Base-by-base conservation (phyloP, 2,329 filamentous ascomycete species). In the Penicillium brevicompactum region DNA sequence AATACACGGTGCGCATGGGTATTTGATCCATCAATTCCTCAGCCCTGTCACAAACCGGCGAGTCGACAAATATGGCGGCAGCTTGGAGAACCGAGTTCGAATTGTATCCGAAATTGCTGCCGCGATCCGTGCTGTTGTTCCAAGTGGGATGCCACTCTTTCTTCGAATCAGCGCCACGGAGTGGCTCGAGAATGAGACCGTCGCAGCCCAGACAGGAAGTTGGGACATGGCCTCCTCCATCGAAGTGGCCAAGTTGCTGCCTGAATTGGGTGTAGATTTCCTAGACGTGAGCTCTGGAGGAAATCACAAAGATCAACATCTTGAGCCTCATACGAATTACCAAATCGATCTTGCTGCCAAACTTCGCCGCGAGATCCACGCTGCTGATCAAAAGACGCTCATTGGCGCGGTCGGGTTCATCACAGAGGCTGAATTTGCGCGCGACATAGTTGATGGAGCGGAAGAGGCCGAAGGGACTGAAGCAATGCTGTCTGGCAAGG, bases 1-100 rank as follows among this genome's bases (percentile, higher is more conserved):
- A 71, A 83, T 94, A 34, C 90, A 93, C 74, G 83, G 80, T 56
- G 90, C 89, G 0, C 90, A 93, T 67, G 90, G 90, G 1, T 93
- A 92, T 67, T 81, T 94, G 0, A 74, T 92, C 1, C 84, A 87
- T 65, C 71, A 79, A 6, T 93, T 93, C 76, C 58, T 91, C 4
- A 87, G 84, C 1, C 89, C 89, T 0, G 82, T 83, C 1, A 81
- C 81, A 21, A 94, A 94, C 73, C 76, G 82, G 54, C 82, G 90
- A 13, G 88, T 77, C 0, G 82, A 85, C 62, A 65, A 72, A 43
- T 85, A 80, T 64, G 75, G 79, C 46, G 75, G 82, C 57, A 74
- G 70, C 62, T 72, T 80, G 54, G 74, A 80, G 74, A 92, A 92
- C 73, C 82, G 90, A 30, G 82, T 77, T 0, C 82, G 89, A 0